These are phyloP conservation scores for Brassica napus DNA, from an alignment of 345 rosid genomes.

Conservation along the genomic window DNA sequence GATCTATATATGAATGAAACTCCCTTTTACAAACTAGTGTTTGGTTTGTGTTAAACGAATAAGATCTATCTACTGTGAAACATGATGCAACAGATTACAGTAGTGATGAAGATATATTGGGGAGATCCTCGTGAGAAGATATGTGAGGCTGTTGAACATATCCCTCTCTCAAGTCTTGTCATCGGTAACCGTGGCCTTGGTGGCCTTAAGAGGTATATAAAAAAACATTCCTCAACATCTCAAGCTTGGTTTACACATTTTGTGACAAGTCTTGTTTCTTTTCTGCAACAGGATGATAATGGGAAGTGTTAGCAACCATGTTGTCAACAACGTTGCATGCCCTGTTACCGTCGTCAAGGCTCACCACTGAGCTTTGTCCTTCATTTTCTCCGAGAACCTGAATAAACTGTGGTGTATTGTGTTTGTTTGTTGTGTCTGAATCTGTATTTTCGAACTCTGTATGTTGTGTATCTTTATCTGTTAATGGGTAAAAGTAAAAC, in stretches of 20 bases:
- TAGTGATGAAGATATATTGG: slow-evolving; percentile 76
- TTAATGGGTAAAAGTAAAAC: neutral
- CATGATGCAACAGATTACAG: slow-evolving; percentile 38
- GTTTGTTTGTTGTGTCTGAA: slow-evolving; percentile 11
- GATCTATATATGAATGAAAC: neutral
- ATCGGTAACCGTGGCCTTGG: slow-evolving; percentile 88
- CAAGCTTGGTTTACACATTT: neutral
- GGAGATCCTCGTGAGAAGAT: slow-evolving; percentile 90
- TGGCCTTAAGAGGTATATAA: slow-evolving; percentile 64
- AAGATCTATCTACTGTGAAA: slow-evolving; percentile 14
- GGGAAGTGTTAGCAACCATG: slow-evolving; percentile 88
- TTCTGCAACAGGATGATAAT: slow-evolving; percentile 52
- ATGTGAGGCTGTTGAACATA: slow-evolving; percentile 68
- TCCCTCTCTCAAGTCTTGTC: slow-evolving; percentile 70
- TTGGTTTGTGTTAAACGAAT: neutral
- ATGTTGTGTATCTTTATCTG: slow-evolving; percentile 3
- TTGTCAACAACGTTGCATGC: slow-evolving; percentile 67
- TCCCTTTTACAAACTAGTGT: neutral
- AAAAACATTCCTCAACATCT: neutral
- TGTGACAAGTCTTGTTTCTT: neutral
- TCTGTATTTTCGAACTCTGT: slow-evolving; percentile 1
- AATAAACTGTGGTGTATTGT: slow-evolving; percentile 10
- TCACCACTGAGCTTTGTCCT: slow-evolving; percentile 27
- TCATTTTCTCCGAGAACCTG: neutral
- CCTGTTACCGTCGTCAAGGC: slow-evolving; percentile 78